Percentiles rank a stretch among this genome's conserved stretches.
Evolutionary conservation across 2,329 filamentous ascomycete species (phyloP).

Genomic region (Harringtonia lauricola): DNA sequence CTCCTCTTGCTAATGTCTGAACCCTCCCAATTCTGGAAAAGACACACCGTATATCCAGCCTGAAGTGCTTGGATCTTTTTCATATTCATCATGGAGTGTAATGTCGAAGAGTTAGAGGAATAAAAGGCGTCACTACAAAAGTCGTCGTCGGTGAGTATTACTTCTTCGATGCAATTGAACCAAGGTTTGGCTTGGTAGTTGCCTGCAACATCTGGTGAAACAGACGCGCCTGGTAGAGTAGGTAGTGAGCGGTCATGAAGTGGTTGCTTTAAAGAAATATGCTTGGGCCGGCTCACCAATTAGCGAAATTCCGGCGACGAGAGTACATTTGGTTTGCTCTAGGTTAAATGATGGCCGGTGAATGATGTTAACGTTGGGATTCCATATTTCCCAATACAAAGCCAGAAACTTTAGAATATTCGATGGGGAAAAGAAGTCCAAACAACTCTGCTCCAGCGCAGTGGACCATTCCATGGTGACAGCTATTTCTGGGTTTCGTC

Average conservation of each 20-base stretch:
- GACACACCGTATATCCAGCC: slow-evolving; percentile 3
- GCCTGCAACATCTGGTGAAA: not conserved
- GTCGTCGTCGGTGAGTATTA: slow-evolving; percentile 3
- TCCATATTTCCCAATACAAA: slow-evolving; percentile 4
- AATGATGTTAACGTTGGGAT: slow-evolving; percentile 4
- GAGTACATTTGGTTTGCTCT: not conserved
- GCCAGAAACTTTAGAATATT: slow-evolving; percentile 3
- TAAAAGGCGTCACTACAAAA: slow-evolving; percentile 1
- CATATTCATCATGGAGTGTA: not conserved
- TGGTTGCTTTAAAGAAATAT: not conserved
- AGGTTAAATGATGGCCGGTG: slow-evolving; percentile 2
- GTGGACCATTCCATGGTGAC: slow-evolving; percentile 5
- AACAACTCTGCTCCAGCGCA: not conserved
- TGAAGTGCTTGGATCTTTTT: slow-evolving; percentile 4
- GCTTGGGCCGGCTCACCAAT: not conserved
- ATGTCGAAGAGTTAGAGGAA: not conserved
- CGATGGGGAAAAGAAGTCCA: slow-evolving; percentile 3
- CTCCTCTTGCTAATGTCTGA: slow-evolving; percentile 4
- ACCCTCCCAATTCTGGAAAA: slow-evolving; percentile 7
- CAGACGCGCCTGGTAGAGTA: not conserved
- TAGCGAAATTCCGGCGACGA: slow-evolving; percentile 2
- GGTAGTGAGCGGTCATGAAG: not conserved
- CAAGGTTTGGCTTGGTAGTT: slow-evolving; percentile 1
- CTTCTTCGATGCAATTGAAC: slow-evolving; percentile 6
- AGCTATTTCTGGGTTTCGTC: slow-evolving; percentile 2